Conservation (phyloP, 1,284 basidiomycete species). For the Leccinum huronense region DNA sequence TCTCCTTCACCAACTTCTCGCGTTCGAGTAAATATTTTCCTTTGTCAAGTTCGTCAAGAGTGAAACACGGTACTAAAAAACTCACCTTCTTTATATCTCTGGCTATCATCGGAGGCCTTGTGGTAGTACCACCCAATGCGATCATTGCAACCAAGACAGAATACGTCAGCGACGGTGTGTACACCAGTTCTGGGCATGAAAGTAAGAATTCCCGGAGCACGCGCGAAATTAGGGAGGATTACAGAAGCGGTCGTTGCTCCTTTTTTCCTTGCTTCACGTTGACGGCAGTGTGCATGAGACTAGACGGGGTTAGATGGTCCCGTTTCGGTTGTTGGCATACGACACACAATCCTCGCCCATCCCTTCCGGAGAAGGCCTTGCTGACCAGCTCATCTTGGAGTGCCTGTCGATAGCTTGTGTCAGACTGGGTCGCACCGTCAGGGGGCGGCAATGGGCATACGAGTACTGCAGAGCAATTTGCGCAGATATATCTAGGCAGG, state of each 20-base stretch:
- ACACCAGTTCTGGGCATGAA: constrained; percentile 63
- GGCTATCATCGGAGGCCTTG: constrained; percentile 72
- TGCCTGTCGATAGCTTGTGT: constrained; percentile 42
- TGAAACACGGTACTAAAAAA: neutral
- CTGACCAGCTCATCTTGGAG: constrained; percentile 86
- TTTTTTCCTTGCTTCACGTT: constrained; percentile 73
- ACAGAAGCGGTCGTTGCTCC: constrained; percentile 79
- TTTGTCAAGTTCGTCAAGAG: constrained; percentile 29
- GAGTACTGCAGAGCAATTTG: constrained; percentile 63
- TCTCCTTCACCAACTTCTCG: constrained; percentile 78
- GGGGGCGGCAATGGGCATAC: constrained; percentile 39
- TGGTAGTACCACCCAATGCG: constrained; percentile 84
- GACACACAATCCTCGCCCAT: constrained; percentile 78
- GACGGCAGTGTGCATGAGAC: constrained; percentile 74
- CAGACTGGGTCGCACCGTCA: neutral
- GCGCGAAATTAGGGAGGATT: constrained; percentile 23
- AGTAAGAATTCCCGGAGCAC: constrained; percentile 5
- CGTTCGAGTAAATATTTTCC: constrained; percentile 85
- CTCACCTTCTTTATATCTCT: constrained; percentile 87
- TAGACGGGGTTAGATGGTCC: constrained; percentile 28
- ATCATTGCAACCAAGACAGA: constrained; percentile 75
- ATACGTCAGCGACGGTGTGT: constrained; percentile 80
- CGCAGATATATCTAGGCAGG: constrained; percentile 62
- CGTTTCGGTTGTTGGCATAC: neutral
- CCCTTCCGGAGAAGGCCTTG: constrained; percentile 82